Evolutionary conservation across 768 basidiomycete genomes (phyloP).

Genomic region (Hydnomerulius pinastri): DNA sequence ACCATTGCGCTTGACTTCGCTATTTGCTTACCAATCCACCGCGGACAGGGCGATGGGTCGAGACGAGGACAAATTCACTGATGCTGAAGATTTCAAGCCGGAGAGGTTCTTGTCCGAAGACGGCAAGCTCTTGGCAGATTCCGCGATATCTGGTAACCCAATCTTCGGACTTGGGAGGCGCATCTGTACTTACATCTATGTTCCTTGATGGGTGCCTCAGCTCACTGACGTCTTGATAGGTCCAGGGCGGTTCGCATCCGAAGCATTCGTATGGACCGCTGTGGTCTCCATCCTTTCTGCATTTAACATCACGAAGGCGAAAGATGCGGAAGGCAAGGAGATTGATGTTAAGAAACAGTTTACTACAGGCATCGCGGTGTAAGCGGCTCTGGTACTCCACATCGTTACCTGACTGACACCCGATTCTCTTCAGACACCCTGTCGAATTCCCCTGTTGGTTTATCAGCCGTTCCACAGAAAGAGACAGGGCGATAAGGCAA

Average conservation of each 20-base stretch:
- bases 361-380: constrained; percentile 24
- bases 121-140: constrained; percentile 12
- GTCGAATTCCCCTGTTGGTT: constrained; percentile 25
- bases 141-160: constrained; percentile 16
- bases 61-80: constrained; percentile 17
- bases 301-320: constrained; percentile 24
- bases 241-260: constrained; percentile 26
- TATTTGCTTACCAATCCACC: neutral
- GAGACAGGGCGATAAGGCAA: constrained; percentile 5
- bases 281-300: constrained; percentile 23
- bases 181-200: constrained; percentile 17
- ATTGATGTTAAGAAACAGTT: constrained; percentile 22
- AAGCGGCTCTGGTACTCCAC: neutral
- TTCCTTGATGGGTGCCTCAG: neutral
- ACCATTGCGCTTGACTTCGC: neutral
- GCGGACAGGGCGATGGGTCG: constrained; percentile 23
- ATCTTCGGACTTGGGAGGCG: constrained; percentile 28
- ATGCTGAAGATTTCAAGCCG: constrained; percentile 26
- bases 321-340: constrained; percentile 21
- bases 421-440: constrained; percentile 13
- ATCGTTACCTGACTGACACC: neutral
- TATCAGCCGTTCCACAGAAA: constrained; percentile 16
- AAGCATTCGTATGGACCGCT: constrained; percentile 23
- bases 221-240: neutral
- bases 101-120: constrained; percentile 23